These are phyloP conservation scores for Pterulicium gracile DNA, from an alignment of 1,284 basidiomycete genomes.

Conservation along the genomic window DNA sequence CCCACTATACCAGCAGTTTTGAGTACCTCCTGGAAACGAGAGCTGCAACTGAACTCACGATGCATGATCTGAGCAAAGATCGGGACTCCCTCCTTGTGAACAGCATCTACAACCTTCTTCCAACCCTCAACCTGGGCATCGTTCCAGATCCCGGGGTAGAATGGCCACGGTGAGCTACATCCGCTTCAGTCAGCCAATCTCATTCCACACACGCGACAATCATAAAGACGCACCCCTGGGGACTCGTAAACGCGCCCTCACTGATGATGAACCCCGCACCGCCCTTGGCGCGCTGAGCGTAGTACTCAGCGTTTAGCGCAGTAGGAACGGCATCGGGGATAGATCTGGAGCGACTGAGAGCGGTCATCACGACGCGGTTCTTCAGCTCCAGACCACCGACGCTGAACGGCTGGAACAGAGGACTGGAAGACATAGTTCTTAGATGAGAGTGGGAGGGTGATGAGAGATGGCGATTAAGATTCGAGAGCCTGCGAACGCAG, in stretches of 20 bases:
- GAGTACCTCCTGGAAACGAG: too few relatives aligned
- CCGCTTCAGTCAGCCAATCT: constrained; percentile 14
- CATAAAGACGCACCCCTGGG: constrained; percentile 25
- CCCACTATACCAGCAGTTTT: constrained; percentile 8
- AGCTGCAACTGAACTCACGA: constrained; percentile 7
- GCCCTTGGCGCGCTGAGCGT: constrained; percentile 29
- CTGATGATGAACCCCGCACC: constrained; percentile 32
- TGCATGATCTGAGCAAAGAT: constrained; percentile 24
- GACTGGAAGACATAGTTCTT: too few relatives aligned
- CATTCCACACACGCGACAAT: constrained; percentile 10
- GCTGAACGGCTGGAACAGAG: background rate
- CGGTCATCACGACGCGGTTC: constrained; percentile 21
- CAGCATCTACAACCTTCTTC: constrained; percentile 26
- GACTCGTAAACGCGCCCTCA: constrained; percentile 29
- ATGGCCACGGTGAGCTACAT: constrained; percentile 19
- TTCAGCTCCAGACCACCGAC: constrained; percentile 4
- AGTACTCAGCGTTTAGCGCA: constrained; percentile 31
- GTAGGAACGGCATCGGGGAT: constrained; percentile 22
- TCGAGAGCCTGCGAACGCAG: too few relatives aligned
- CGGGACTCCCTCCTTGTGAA: constrained; percentile 23
- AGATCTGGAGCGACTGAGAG: constrained; percentile 24
- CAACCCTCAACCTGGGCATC: constrained; percentile 25
- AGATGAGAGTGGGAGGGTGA: too few relatives aligned
- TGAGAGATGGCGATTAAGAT: too few relatives aligned
- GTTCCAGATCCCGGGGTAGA: constrained; percentile 30